phyloP scores from a whole-genome alignment of 192 early-diverging fungal genomes.

The Lunasporangiospora selenospora region DNA sequence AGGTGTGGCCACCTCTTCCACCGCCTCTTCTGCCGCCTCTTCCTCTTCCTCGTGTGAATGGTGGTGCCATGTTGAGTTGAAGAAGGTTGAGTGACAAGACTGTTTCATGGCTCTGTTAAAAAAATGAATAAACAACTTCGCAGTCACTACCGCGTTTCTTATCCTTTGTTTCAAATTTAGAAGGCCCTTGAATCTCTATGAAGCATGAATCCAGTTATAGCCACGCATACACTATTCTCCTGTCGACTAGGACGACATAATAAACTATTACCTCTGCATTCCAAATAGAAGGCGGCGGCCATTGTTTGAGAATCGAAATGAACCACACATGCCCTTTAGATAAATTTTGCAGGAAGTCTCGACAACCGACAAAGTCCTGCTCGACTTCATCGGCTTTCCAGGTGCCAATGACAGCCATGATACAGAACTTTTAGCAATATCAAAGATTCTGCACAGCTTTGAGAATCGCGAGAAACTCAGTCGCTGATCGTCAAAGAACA shows the following conservation, averaged over 20 bases:
- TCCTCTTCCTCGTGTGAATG: conserved; percentile 36
- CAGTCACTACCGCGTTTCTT: conserved; percentile 1
- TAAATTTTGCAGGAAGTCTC: conserved; percentile 38
- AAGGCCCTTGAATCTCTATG: conserved; percentile 15
- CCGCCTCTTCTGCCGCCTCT: conserved; percentile 17
- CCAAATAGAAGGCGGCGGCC: conserved; percentile 18
- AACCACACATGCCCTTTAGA: conserved; percentile 19
- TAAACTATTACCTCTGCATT: conserved; percentile 21
- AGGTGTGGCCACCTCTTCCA: conserved; percentile 27
- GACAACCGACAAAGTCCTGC: conserved; percentile 32
- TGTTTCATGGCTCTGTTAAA: background rate
- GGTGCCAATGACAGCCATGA: conserved; percentile 31
- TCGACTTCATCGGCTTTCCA: conserved; percentile 34
- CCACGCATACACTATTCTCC: conserved; percentile 21
- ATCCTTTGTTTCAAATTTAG: background rate
- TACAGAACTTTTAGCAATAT: conserved; percentile 32
- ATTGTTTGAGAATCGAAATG: conserved; percentile 9
- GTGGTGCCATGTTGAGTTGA: conserved; percentile 32
- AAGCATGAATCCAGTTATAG: conserved; percentile 31
- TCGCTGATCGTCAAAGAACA: conserved; percentile 35
- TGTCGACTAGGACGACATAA: conserved; percentile 14
- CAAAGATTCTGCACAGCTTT: conserved; percentile 34
- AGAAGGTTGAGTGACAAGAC: too few species aligned
- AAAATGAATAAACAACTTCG: conserved; percentile 16
- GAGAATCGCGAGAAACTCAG: conserved; percentile 24